Conservation (phyloP, 2,329 filamentous ascomycete species). For the Calonectria pauciramosa region DNA sequence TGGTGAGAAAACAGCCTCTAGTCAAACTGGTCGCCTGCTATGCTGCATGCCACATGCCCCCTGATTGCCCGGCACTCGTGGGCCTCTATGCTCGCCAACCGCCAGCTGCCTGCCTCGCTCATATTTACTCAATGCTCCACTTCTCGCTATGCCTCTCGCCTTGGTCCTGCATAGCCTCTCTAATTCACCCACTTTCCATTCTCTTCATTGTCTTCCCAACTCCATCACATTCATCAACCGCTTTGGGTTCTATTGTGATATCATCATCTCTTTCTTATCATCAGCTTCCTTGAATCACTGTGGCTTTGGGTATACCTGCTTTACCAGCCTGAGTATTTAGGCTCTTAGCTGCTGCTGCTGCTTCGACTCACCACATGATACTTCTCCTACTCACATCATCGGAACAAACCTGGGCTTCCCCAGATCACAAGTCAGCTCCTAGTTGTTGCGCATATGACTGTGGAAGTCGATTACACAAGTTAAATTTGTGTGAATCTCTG, state of each 20-base stretch:
- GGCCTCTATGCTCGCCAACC: background rate
- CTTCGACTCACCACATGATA: background rate
- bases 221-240: conserved; percentile 3
- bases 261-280: background rate
- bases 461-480: background rate
- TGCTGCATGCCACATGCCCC: background rate
- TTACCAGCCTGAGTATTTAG: background rate
- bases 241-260: background rate
- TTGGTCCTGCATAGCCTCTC: background rate
- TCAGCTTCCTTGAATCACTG: background rate
- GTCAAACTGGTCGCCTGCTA: background rate
- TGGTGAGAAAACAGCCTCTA: conserved; percentile 4
- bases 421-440: background rate
- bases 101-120: background rate
- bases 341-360: background rate
- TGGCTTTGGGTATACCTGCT: background rate
- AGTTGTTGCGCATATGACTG: background rate
- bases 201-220: background rate
- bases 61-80: conserved; percentile 9
- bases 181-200: background rate
- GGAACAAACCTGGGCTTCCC: background rate
- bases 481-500: background rate
- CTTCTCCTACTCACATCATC: background rate
- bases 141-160: background rate
- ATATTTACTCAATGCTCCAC: background rate